These are phyloP conservation scores for Phytophthora idaei DNA, from an alignment of 352 stramenopile species.

Conservation along the genomic window DNA sequence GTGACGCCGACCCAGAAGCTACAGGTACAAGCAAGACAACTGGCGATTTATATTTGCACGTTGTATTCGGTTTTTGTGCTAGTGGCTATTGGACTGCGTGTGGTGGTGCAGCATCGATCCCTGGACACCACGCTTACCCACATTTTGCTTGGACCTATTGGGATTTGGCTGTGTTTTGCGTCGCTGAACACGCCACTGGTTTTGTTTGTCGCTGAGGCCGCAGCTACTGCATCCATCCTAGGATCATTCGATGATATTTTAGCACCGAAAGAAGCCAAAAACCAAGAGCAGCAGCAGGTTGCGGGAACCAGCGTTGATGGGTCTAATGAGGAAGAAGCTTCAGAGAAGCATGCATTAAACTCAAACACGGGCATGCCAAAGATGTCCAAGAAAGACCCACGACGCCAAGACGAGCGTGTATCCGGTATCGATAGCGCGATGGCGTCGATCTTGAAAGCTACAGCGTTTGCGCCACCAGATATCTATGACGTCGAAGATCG, in stretches of 20 bases:
- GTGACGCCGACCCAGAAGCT: constrained; percentile 82
- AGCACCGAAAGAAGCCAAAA: constrained; percentile 32
- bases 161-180: constrained; percentile 88
- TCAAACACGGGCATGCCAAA: constrained; percentile 6
- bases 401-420: neutral
- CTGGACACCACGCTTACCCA: constrained; percentile 74
- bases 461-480: constrained; percentile 43
- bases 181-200: constrained; percentile 84
- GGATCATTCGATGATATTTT: constrained; percentile 77
- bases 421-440: constrained; percentile 38
- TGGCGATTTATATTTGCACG: constrained; percentile 68
- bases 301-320: constrained; percentile 4
- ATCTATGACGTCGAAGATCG: constrained; percentile 87
- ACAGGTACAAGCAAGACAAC: constrained; percentile 54
- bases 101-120: constrained; percentile 70
- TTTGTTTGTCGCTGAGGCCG: constrained; percentile 77
- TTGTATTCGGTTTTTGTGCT: constrained; percentile 75
- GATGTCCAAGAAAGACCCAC: constrained; percentile 6
- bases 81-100: constrained; percentile 66
- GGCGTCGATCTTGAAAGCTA: constrained; percentile 38
- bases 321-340: neutral
- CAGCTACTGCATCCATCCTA: constrained; percentile 74
- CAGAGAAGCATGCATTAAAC: neutral
- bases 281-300: constrained; percentile 10
- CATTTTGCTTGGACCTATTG: constrained; percentile 69